Conservation (phyloP, 1,284 basidiomycete species). For the Cryptococcus jaspeensis region DNA sequence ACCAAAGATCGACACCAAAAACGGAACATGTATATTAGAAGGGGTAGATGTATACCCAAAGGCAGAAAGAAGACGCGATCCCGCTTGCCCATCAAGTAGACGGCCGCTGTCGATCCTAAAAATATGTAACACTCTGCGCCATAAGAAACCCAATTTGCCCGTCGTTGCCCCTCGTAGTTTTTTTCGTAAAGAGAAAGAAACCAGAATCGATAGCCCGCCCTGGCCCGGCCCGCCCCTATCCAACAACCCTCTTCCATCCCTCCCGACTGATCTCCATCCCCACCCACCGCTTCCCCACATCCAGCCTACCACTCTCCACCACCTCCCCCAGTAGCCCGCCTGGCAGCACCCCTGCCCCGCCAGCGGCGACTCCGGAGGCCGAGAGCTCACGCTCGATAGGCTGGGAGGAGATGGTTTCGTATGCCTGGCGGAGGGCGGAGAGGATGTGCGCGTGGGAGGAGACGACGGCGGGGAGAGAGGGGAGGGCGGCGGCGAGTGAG, state of each 20-base stretch:
- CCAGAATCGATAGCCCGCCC: too few species aligned
- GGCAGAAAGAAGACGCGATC: too few species aligned
- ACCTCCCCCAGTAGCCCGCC: conserved; percentile 25
- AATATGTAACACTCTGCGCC: too few species aligned
- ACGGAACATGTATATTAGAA: too few species aligned
- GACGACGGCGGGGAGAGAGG: conserved; percentile 23
- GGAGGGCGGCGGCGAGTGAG: conserved; percentile 19
- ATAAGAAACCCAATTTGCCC: too few species aligned
- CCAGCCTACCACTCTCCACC: conserved; percentile 20
- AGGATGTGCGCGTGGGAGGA: conserved; percentile 33
- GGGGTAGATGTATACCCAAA: too few species aligned
- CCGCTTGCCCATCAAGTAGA: too few species aligned
- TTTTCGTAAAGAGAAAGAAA: too few species aligned
- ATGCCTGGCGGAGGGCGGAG: conserved; percentile 35
- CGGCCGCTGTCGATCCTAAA: too few species aligned
- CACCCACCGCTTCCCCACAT: conserved; percentile 15
- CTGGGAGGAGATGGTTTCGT: conserved; percentile 34
- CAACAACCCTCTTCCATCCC: conserved; percentile 15
- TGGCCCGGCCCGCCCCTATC: conserved; percentile 9
- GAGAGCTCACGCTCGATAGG: conserved; percentile 24
- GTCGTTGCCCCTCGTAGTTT: too few species aligned
- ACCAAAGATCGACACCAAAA: too few species aligned
- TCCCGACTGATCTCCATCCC: conserved; percentile 15
- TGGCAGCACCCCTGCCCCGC: neutral
- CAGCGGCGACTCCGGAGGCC: neutral